These are phyloP conservation scores for Ocimum tenuiflorum DNA, from an alignment of 257 asterid species.

Conservation along the genomic window DNA sequence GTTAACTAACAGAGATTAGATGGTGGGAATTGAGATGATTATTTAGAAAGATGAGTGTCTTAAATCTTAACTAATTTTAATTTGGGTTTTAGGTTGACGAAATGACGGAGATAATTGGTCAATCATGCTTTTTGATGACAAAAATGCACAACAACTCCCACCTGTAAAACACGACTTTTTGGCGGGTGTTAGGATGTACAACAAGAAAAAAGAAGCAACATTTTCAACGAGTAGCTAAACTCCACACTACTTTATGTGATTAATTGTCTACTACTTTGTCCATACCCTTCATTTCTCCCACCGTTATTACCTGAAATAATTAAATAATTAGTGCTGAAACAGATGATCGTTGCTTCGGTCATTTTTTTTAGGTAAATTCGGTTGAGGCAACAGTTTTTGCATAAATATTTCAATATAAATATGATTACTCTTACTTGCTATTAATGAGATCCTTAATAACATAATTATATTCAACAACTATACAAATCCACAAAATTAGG, in stretches of 20 bases:
- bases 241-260: neutral
- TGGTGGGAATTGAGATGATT: neutral
- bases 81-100: conserved; percentile 36
- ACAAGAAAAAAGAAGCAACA: conserved; percentile 10
- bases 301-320: too few species aligned
- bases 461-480: too few species aligned
- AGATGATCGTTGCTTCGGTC: too few species aligned
- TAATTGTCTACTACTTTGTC: neutral
- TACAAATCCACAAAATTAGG: too few species aligned
- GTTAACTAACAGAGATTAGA: neutral
- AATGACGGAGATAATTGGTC: conserved; percentile 23
- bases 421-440: too few species aligned
- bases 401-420: too few species aligned
- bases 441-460: too few species aligned
- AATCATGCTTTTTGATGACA: conserved; percentile 36
- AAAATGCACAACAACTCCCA: conserved; percentile 58
- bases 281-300: neutral
- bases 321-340: too few species aligned
- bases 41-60: conserved; percentile 23
- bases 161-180: conserved; percentile 51
- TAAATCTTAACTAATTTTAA: conserved; percentile 55
- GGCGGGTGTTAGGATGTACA: conserved; percentile 2
- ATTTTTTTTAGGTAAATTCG: too few species aligned
- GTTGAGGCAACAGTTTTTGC: too few species aligned
- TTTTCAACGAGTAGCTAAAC: conserved; percentile 22